Base-by-base conservation (phyloP, 495 filamentous ascomycete genomes). In the Annulohypoxylon maeteangense region DNA sequence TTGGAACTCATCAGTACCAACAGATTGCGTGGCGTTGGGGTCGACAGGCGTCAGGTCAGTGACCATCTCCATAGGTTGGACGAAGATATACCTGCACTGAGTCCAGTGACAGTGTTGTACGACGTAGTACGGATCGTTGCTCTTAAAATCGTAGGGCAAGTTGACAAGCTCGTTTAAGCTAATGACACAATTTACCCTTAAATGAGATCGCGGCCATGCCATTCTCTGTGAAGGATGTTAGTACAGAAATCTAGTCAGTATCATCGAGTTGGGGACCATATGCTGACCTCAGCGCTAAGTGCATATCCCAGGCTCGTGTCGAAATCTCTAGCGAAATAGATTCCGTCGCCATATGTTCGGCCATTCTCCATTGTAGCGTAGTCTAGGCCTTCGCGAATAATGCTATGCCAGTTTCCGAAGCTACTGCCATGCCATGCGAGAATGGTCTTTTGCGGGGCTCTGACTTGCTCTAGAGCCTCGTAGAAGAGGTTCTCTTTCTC, bases 131-230 rank as follows among this genome's bases (percentile, higher is more conserved):
- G 90, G 91, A 0, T 1, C 65, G 3, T 11, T 65, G 47, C 79
- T 83, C 22, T 85, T 76, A 70, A 92, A 97, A 54, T 91, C 71
- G 0, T 80, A 31, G 0, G 93, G 88, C 0, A 83, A 84, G 72
- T 97, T 97, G 71, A 97, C 89, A 56, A 98, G 90, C 72, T 98
- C 95, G 75, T 95, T 94, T 57, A 98, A 78, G 31, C 91, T 89
- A n/a, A 98, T 79, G 3, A 91, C 91, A 1, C 55, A 65, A 7
- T 44, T 68, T 45, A 93, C 79, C 16, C 84, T 78, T 31, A 97
- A 78, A 4, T 79, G 75, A 56, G 91, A 95, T 14, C 86, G 79
- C 0, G 88, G 85, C 94, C 93, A 97, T n/a, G 47, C 57, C 34
- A 40, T n/a, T 42, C 1, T 3, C 71, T 70, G 16, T 0, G 8